These are phyloP conservation scores for Iodosphaeria phyllophila DNA, from an alignment of 2,329 filamentous ascomycete genomes.

Conservation along the genomic window DNA sequence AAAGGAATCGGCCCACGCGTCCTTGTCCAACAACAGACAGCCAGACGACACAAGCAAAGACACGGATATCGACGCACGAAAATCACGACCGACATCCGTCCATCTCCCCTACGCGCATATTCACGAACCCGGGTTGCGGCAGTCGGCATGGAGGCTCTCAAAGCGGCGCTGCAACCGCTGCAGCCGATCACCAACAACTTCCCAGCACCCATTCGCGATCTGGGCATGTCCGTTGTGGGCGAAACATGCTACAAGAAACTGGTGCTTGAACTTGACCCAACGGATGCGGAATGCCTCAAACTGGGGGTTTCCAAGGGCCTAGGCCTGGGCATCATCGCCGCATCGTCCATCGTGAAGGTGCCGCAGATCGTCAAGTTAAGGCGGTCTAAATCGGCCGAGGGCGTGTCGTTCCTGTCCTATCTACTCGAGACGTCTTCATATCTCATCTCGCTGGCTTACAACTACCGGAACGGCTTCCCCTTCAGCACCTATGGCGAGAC, in stretches of 20 bases:
- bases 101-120: too few species aligned
- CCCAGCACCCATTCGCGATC: constrained; percentile 54
- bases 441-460: constrained; percentile 83
- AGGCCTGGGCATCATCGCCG: constrained; percentile 81
- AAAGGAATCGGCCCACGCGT: too few species aligned
- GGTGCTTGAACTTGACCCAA: constrained; percentile 66
- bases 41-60: too few species aligned
- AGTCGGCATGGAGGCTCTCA: constrained; percentile 44
- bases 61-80: too few species aligned
- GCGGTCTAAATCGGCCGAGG: constrained; percentile 59
- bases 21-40: too few species aligned
- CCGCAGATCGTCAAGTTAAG: constrained; percentile 91
- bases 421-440: constrained; percentile 78
- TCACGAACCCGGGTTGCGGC: too few species aligned
- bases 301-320: constrained; percentile 83
- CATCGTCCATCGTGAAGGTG: constrained; percentile 83
- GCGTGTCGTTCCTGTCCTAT: constrained; percentile 80
- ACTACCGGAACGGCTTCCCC: constrained; percentile 74
- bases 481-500: constrained; percentile 97
- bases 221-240: constrained; percentile 66
- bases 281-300: constrained; percentile 64
- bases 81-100: too few species aligned
- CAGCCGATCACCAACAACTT: constrained; percentile 54
- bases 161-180: constrained; percentile 39
- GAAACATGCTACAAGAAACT: constrained; percentile 70